A percentile compares a stretch with the other conserved stretches of the same genome.
phyloP scores from a whole-genome alignment of 805 yeast genomes.

The Spathaspora arborariae region DNA sequence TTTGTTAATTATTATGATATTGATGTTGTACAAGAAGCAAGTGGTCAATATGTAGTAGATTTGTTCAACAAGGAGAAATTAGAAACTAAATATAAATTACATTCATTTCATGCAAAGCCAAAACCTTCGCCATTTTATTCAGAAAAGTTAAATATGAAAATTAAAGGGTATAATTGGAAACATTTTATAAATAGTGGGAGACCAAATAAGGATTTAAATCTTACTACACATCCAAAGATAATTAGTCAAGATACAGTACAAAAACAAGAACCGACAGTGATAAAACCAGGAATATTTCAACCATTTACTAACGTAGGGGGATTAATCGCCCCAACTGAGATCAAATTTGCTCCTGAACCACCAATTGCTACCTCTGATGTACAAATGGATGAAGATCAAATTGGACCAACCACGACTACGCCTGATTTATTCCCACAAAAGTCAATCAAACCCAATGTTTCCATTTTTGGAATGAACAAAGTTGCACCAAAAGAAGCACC shows the following conservation, averaged over 20 bases:
- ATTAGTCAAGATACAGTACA: conserved; percentile 1
- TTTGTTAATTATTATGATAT: conserved; percentile 68
- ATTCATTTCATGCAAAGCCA: conserved; percentile 36
- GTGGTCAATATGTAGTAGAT: conserved; percentile 27
- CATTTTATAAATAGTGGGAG: conserved; percentile 33
- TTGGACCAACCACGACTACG: neutral
- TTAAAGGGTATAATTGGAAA: conserved; percentile 18
- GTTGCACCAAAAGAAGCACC: neutral
- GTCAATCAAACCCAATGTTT: neutral
- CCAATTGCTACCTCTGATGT: conserved; percentile 4
- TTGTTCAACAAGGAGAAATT: conserved; percentile 41
- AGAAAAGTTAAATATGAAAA: conserved; percentile 23
- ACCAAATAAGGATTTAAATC: conserved; percentile 16
- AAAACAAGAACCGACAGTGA: neutral
- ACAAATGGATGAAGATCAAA: neutral
- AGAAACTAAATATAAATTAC: conserved; percentile 35
- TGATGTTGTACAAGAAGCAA: conserved; percentile 31
- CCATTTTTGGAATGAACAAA: neutral
- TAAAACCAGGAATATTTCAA: neutral
- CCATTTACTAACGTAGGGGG: neutral
- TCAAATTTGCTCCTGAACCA: conserved; percentile 1
- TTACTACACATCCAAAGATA: neutral
- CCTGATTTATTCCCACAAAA: neutral
- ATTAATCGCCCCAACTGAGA: neutral
- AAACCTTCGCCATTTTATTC: conserved; percentile 34